phyloP scores from a whole-genome alignment of 306 rosid species.

The Trifolium fragiferum region DNA sequence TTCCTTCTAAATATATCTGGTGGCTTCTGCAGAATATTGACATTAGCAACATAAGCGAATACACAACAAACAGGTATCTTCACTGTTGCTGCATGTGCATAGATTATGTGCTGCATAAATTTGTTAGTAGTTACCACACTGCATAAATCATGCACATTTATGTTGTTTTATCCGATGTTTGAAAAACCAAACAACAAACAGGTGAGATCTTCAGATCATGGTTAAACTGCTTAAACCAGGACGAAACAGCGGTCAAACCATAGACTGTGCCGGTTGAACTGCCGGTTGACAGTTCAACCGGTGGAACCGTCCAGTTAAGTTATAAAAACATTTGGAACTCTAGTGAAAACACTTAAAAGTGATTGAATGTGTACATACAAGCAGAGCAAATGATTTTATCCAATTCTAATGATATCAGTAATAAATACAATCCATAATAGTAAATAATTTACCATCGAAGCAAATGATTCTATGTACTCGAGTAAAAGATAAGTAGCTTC shows the following conservation, averaged over 20 bases:
- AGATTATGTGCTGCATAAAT: constrained; percentile 2
- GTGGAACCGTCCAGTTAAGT: neutral
- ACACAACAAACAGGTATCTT: neutral
- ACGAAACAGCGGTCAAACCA: neutral
- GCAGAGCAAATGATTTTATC: neutral
- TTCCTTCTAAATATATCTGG: constrained; percentile 74
- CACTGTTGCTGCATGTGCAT: neutral
- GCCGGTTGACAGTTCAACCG: neutral
- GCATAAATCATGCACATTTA: neutral
- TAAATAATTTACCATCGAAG: constrained; percentile 66
- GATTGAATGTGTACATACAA: neutral
- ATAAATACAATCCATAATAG: constrained; percentile 18
- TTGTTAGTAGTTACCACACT: neutral
- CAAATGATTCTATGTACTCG: constrained; percentile 70
- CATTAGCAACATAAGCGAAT: constrained; percentile 30
- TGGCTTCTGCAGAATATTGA: constrained; percentile 65
- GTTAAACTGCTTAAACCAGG: constrained; percentile 2
- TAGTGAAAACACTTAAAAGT: constrained; percentile 7
- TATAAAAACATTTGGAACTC: neutral
- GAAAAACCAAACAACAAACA: neutral
- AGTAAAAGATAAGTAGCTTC: constrained; percentile 91
- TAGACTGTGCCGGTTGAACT: neutral
- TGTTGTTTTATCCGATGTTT: neutral
- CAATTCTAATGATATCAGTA: neutral
- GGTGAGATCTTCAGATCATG: neutral